A percentile compares a stretch with the other conserved stretches of the same genome.
Conservation (phyloP, 2,329 filamentous ascomycete genomes). For the Talaromyces sp. region DNA sequence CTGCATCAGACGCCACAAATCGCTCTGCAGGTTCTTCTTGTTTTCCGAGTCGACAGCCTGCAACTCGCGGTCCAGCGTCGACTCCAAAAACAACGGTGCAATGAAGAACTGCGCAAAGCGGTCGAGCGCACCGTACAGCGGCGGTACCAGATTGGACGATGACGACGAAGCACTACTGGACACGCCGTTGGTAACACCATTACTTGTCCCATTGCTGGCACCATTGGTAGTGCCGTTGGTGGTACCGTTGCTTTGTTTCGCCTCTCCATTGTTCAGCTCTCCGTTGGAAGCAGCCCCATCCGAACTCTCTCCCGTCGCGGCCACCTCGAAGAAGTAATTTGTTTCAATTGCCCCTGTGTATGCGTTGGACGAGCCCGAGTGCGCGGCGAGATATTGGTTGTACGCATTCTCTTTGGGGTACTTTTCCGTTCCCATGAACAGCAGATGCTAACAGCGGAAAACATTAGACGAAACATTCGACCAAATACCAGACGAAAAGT, state of each 20-base stretch:
- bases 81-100: constrained; percentile 76
- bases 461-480: neutral
- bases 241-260: constrained; percentile 2
- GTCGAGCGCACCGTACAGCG: constrained; percentile 76
- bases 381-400: constrained; percentile 81
- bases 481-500: neutral
- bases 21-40: constrained; percentile 93
- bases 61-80: constrained; percentile 80
- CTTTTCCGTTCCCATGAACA: constrained; percentile 99
- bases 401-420: constrained; percentile 96
- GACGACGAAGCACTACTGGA: constrained; percentile 17
- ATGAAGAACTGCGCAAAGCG: constrained; percentile 94
- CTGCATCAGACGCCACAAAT: constrained; percentile 82
- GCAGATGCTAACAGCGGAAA: constrained; percentile 55
- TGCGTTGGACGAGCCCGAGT: constrained; percentile 90
- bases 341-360: constrained; percentile 92
- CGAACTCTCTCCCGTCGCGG: constrained; percentile 60
- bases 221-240: constrained; percentile 11
- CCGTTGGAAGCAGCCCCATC: constrained; percentile 25
- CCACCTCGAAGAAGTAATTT: constrained; percentile 97
- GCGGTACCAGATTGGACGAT: constrained; percentile 37
- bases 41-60: constrained; percentile 91
- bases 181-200: constrained; percentile 14
- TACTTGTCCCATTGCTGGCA: constrained; percentile 1
- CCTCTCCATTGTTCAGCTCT: constrained; percentile 3